A percentile compares a stretch with the other conserved stretches of the same genome.
Conservation (phyloP, 306 rosid genomes). For the Ormosia semicastrata region DNA sequence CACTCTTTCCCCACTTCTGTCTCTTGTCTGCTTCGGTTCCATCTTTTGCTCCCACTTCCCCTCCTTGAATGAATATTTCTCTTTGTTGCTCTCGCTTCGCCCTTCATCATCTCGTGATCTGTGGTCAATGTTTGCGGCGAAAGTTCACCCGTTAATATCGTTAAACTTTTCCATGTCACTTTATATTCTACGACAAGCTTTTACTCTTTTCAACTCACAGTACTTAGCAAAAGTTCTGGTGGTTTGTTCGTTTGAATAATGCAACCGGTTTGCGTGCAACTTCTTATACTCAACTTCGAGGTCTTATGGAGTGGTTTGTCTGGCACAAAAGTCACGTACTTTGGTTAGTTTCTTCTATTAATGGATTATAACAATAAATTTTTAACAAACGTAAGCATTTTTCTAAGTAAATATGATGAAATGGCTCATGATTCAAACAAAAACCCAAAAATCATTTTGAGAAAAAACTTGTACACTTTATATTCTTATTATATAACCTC, state of each 20-base stretch:
- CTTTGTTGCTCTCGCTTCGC: background rate
- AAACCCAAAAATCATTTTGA: background rate
- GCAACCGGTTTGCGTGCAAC: background rate
- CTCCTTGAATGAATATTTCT: too few relatives aligned
- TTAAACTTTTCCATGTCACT: background rate
- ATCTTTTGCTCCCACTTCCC: too few relatives aligned
- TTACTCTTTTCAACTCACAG: background rate
- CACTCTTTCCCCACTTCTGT: too few relatives aligned
- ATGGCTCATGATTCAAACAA: background rate
- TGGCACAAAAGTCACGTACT: background rate
- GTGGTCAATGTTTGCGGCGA: constrained; percentile 11
- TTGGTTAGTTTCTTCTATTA: background rate
- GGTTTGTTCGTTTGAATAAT: background rate
- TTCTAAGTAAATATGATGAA: background rate
- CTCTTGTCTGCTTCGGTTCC: too few relatives aligned
- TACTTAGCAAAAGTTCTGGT: background rate
- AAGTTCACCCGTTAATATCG: constrained; percentile 22
- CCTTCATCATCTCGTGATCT: background rate
- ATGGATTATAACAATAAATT: background rate
- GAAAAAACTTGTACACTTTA: background rate
- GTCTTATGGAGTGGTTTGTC: background rate
- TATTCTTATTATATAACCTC: background rate
- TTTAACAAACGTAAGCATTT: background rate
- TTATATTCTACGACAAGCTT: background rate
- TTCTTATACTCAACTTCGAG: background rate